Evolutionary conservation across 139 green algal species (phyloP).

Genomic region (Chlamydomonas sp.): DNA sequence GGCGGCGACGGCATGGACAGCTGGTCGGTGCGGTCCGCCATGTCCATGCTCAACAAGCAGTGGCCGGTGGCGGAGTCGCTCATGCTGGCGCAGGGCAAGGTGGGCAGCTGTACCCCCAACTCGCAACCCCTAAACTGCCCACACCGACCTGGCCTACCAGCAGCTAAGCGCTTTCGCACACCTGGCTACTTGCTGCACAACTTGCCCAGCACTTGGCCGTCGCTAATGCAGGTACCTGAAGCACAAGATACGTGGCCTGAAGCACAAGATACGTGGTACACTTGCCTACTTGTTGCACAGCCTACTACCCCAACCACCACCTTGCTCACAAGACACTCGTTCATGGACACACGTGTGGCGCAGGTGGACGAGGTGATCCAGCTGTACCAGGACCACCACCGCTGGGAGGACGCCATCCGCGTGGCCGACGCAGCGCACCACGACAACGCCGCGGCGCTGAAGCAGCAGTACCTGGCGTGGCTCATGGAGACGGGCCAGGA

Average conservation of each 20-base stretch:
- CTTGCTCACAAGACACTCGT: too few species aligned
- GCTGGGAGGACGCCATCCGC: slow-evolving; percentile 75
- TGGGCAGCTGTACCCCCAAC: slow-evolving; percentile 72
- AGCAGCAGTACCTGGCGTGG: slow-evolving; percentile 68
- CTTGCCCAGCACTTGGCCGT: too few species aligned
- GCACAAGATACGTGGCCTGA: too few species aligned
- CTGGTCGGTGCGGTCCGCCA: slow-evolving; percentile 62
- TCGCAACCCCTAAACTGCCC: too few species aligned
- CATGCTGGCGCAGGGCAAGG: slow-evolving; percentile 72
- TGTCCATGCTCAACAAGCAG: slow-evolving; percentile 74
- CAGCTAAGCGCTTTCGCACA: too few species aligned
- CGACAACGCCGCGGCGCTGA: slow-evolving; percentile 61
- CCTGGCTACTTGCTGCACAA: too few species aligned
- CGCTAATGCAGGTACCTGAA: too few species aligned
- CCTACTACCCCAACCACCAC: too few species aligned
- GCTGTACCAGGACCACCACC: slow-evolving; percentile 63
- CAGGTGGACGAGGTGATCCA: slow-evolving; percentile 34
- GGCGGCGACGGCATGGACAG: slow-evolving; percentile 58
- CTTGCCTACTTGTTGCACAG: too few species aligned
- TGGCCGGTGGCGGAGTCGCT: slow-evolving; percentile 76
- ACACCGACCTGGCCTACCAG: too few species aligned
- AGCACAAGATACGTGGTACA: too few species aligned
- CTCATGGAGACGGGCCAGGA: slow-evolving; percentile 74
- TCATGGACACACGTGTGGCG: too few species aligned
- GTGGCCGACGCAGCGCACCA: slow-evolving; percentile 71